phyloP scores from a whole-genome alignment of 2,329 filamentous ascomycete genomes.

The Neonectria coccinea region DNA sequence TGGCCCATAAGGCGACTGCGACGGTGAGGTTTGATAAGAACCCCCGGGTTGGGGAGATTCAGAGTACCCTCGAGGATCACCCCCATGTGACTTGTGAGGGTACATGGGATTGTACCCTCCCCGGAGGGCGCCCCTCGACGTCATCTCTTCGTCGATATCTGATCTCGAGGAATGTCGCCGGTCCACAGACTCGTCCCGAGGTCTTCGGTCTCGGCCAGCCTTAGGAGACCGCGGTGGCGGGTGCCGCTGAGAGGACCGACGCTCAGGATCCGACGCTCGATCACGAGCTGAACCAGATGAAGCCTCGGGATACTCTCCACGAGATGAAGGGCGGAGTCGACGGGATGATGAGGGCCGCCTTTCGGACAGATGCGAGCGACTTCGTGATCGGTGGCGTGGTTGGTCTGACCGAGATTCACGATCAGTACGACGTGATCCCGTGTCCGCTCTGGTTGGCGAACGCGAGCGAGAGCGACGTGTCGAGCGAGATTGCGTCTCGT shows the following conservation, averaged over 20 bases:
- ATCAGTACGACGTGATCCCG: constrained; percentile 40
- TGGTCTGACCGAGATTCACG: constrained; percentile 41
- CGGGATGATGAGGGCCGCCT: constrained; percentile 36
- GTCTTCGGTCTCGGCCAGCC: constrained; percentile 43
- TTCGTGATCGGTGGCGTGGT: constrained; percentile 40
- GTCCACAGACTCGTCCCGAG: constrained; percentile 46
- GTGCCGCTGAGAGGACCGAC: constrained; percentile 38
- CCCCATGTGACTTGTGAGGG: constrained; percentile 51
- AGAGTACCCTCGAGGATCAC: constrained; percentile 53
- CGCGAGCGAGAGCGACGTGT: constrained; percentile 41
- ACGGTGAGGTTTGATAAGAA: constrained; percentile 60
- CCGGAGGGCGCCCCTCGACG: constrained; percentile 57
- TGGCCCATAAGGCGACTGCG: constrained; percentile 56
- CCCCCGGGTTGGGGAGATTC: constrained; percentile 58
- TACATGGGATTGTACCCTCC: constrained; percentile 56
- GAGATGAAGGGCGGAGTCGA: constrained; percentile 38
- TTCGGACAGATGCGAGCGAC: constrained; percentile 41
- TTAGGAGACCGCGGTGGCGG: constrained; percentile 46
- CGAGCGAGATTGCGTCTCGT: constrained; percentile 37
- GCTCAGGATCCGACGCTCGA: constrained; percentile 35
- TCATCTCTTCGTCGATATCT: constrained; percentile 64
- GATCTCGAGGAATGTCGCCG: constrained; percentile 59
- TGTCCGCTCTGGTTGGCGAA: constrained; percentile 45
- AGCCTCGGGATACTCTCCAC: constrained; percentile 37
- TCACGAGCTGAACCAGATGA: constrained; percentile 33